A percentile compares a stretch with the other conserved stretches of the same genome.
phyloP scores from a whole-genome alignment of 805 yeast species.

The Candida chilensis region DNA sequence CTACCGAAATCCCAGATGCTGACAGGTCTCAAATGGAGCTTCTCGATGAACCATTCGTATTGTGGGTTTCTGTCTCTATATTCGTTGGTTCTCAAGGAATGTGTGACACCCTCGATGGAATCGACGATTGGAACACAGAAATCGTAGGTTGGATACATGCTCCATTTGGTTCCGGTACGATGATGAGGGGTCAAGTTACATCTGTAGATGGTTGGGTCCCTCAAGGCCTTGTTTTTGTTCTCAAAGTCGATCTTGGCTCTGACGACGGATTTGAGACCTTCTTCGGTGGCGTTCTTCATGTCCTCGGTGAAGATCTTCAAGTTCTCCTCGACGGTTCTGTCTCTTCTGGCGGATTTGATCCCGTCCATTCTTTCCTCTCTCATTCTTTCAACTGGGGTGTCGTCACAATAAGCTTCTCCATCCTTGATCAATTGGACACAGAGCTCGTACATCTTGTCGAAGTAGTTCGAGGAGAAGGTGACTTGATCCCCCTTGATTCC shows the following conservation, averaged over 20 bases:
- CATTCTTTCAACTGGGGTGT: conserved; percentile 90
- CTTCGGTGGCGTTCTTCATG: conserved; percentile 91
- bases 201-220: conserved; percentile 98
- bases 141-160: conserved; percentile 96
- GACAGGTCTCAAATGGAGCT: conserved; percentile 79
- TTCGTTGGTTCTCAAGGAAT: conserved; percentile 95
- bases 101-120: conserved; percentile 94
- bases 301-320: conserved; percentile 77
- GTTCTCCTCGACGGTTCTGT: conserved; percentile 88
- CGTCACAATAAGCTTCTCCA: conserved; percentile 97
- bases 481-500: conserved; percentile 89
- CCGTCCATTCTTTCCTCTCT: conserved; percentile 99
- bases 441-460: conserved; percentile 80
- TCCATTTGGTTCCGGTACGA: conserved; percentile 90
- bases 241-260: conserved; percentile 95
- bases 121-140: conserved; percentile 98
- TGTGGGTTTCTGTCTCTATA: conserved; percentile 98
- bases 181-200: conserved; percentile 97
- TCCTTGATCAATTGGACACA: conserved; percentile 85
- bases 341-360: conserved; percentile 85
- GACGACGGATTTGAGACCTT: conserved; percentile 84
- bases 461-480: conserved; percentile 91
- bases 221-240: conserved; percentile 85
- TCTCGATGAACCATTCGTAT: conserved; percentile 90
- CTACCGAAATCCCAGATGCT: conserved; percentile 98